Conservation (phyloP, 2,329 filamentous ascomycete genomes). For the Exophiala oligosperma region DNA sequence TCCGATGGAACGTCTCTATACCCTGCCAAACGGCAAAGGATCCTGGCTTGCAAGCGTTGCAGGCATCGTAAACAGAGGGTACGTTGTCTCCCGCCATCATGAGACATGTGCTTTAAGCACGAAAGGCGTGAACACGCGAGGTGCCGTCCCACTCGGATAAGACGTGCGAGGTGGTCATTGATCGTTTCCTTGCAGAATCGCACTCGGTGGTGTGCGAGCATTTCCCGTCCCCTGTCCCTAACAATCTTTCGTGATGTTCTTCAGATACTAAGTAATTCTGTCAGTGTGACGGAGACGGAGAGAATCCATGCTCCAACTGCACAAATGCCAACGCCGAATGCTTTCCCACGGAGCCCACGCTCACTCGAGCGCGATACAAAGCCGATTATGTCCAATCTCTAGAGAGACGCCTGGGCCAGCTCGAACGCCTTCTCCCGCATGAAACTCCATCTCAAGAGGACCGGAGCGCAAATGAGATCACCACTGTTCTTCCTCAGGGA, state of each 20-base stretch:
- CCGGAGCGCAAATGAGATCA: background rate
- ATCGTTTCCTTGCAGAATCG: too few relatives aligned
- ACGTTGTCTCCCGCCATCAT: background rate
- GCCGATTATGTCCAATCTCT: slow-evolving; percentile 8
- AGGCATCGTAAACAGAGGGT: slow-evolving; percentile 9
- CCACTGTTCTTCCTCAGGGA: background rate
- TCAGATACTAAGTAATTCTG: background rate
- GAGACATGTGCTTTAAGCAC: background rate
- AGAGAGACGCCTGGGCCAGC: slow-evolving; percentile 3
- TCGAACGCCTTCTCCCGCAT: slow-evolving; percentile 1
- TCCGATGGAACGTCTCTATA: background rate
- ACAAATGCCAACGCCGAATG: slow-evolving; percentile 6
- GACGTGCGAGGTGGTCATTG: too few relatives aligned
- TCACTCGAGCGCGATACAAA: slow-evolving; percentile 4
- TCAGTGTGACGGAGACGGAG: slow-evolving; percentile 7
- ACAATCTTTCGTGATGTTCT: too few relatives aligned
- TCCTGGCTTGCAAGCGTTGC: slow-evolving; percentile 5
- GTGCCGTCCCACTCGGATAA: too few relatives aligned
- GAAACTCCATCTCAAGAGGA: background rate
- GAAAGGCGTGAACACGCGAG: too few relatives aligned
- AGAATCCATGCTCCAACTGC: slow-evolving; percentile 6
- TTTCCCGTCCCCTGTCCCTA: too few relatives aligned
- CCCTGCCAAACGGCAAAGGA: slow-evolving; percentile 3
- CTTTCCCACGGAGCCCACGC: slow-evolving; percentile 3
- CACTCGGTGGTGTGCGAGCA: too few relatives aligned